Base-by-base conservation (phyloP, 352 stramenopile species). In the Pythium biforme region DNA sequence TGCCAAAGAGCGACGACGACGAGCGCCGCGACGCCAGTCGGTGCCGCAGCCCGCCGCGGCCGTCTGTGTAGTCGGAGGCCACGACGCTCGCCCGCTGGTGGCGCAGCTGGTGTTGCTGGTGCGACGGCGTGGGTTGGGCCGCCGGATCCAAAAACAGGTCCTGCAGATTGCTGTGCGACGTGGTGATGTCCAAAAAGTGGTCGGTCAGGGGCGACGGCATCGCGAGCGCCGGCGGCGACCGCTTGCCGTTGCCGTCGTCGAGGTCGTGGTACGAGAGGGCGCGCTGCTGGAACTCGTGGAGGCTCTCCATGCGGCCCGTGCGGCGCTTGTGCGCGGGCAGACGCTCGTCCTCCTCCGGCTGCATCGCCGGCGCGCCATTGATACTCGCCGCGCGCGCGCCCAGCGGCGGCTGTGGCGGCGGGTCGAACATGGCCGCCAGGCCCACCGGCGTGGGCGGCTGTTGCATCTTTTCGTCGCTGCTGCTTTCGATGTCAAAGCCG, bases 271-370 rank as follows among this genome's bases (percentile, higher is more conserved):
- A 90, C 27, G 75, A 82, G 41, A 79, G 74, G 39, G 79, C 84
- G 29, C 84, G 84, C 66, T 92, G 84, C 69, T 92, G 82, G 72
- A 94, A 94, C 74, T 94, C 85, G 58, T 89, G 80, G 26, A 94
- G 71, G 62, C 82, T 92, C 41, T 72, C 72, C 51, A 94, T 91
- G 50, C 83, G 85, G 1, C 85, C 85, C 17, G 69, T 76, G 50
- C 82, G 82, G 47, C 82, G 82, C 73, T 88, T 77, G 58, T 90
- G 78, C 19, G 80, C 70, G 4, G 84, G 84, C 49, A 91, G 59
- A 53, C 71, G 62, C 25, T 82, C 74, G 47, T 86, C 77, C 33
- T 86, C 77, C 33, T 25, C 40, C 12, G 34, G 17, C 11, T 33
- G 51, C 51, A 29, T 48, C 34, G 46, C 15, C 27, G 20, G 3